phyloP scores from a whole-genome alignment of 225 moss, liverwort and hornwort species.

The Thuidium tamariscinum region DNA sequence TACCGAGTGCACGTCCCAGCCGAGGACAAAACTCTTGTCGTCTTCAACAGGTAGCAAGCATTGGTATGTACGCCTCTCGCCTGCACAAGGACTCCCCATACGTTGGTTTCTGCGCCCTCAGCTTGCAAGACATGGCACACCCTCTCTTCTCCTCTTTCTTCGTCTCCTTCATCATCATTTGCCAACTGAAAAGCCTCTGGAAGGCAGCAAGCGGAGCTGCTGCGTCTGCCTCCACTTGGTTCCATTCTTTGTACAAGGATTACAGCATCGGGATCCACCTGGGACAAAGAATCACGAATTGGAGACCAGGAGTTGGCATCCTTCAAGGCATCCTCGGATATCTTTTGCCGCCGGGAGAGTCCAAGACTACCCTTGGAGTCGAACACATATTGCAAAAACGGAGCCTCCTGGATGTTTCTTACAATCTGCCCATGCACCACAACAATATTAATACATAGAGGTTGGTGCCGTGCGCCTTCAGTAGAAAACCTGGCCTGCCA shows the following conservation, averaged over 20 bases:
- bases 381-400: conserved; percentile 56
- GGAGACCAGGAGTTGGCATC: conserved; percentile 41
- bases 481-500: background rate
- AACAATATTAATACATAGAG: background rate
- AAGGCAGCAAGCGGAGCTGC: conserved; percentile 2
- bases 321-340: conserved; percentile 40
- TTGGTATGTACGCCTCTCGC: conserved; percentile 31
- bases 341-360: conserved; percentile 23
- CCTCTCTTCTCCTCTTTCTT: background rate
- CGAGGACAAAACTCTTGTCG: conserved; percentile 34
- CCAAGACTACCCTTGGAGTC: background rate
- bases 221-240: background rate
- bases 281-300: conserved; percentile 22
- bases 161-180: background rate
- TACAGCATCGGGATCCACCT: conserved; percentile 47
- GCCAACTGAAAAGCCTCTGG: background rate
- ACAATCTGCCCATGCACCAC: conserved; percentile 36
- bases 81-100: conserved; percentile 84
- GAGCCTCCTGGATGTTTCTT: conserved; percentile 63
- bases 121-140: background rate
- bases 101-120: conserved; percentile 21
- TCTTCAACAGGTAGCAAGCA: conserved; percentile 67
- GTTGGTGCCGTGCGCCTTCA: background rate
- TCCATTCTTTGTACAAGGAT: conserved; percentile 61
- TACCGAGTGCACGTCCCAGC: conserved; percentile 40